Evolutionary conservation across 352 stramenopile species (phyloP).

Genomic region (Phytophthora nicotianae): DNA sequence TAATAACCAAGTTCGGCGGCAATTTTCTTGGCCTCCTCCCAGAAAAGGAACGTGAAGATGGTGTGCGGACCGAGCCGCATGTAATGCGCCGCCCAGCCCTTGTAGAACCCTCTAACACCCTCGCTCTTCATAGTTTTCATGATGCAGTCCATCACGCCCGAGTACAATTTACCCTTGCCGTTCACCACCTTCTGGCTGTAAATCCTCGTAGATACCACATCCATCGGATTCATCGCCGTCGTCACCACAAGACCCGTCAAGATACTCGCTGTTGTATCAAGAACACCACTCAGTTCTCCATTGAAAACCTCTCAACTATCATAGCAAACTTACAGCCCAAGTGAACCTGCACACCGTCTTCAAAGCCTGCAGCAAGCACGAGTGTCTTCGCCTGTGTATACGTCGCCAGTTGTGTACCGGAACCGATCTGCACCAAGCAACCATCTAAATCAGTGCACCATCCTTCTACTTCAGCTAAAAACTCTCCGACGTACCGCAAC

Average conservation of each 20-base stretch:
- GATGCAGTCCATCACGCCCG: slow-evolving; percentile 76
- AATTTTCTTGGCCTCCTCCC: slow-evolving; percentile 83
- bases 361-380: slow-evolving; percentile 71
- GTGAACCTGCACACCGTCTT: slow-evolving; percentile 78
- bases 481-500: slow-evolving; percentile 59
- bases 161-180: slow-evolving; percentile 84
- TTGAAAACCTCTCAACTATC: not conserved
- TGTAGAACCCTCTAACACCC: slow-evolving; percentile 84
- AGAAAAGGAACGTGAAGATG: slow-evolving; percentile 88
- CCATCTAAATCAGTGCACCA: slow-evolving; percentile 5
- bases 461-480: not conserved
- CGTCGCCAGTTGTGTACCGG: slow-evolving; percentile 80
- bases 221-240: slow-evolving; percentile 89
- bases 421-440: slow-evolving; percentile 66
- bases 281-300: not conserved
- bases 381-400: slow-evolving; percentile 88
- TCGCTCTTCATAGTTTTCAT: slow-evolving; percentile 81
- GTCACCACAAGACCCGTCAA: slow-evolving; percentile 82
- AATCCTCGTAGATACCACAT: slow-evolving; percentile 86
- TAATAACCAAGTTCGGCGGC: slow-evolving; percentile 72
- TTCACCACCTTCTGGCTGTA: slow-evolving; percentile 90
- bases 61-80: slow-evolving; percentile 87
- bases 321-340: slow-evolving; percentile 64
- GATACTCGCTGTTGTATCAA: slow-evolving; percentile 61
- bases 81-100: slow-evolving; percentile 88